Evolutionary conservation across 148 eudicot species (phyloP), one percentile per base, ranked within the genome.

Genomic region (Heliamphora exappendiculata): DNA sequence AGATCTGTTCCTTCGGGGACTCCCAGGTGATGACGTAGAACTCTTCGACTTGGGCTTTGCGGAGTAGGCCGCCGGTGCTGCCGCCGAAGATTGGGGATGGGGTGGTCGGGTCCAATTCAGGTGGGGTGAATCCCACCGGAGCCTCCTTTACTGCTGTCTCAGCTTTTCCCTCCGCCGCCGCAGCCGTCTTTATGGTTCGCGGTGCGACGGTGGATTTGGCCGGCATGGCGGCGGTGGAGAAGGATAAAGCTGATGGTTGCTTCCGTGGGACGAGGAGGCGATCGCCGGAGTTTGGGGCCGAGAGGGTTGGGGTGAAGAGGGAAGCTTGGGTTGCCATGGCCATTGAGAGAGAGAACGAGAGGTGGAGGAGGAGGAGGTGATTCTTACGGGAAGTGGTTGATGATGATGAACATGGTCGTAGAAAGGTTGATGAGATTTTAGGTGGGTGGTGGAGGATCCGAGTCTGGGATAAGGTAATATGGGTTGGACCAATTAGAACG

Each of bases 1-100:
- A 96, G 28, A 96, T 88, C 41, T 91, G 98, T 51, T 96, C 98
- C 79, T 86, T 86, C 17, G 93, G 91, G 4, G 91, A 88, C 3
- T 89, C 97, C 99, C 98, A 93, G 51, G 99, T 95, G 81, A 95
- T 95, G 59, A 91, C 98, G 37, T 95, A 95, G 76, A 95, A 95
- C 71, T 93, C 99, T 60, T 95, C 99, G 2, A 91, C 97, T 75
- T 95, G 99, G 29, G 99, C 99, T 60, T 95, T 95, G 14, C 93
- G 68, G 3, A 95, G 78, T 0, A 95, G 82, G 39, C 99, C 99
- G 0, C 99, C 99, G 0, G 99, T 95, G 88, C 97, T 91, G 6
- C 97, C 99, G 0, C 85, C 99, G 54, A 95, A 95, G 81, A 95
- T 95, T 3, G 99, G 99, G 2, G 97, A 92, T 1, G 98, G 99